Conservation (phyloP, 2,329 filamentous ascomycete species). For the Colletotrichum gigasporum region DNA sequence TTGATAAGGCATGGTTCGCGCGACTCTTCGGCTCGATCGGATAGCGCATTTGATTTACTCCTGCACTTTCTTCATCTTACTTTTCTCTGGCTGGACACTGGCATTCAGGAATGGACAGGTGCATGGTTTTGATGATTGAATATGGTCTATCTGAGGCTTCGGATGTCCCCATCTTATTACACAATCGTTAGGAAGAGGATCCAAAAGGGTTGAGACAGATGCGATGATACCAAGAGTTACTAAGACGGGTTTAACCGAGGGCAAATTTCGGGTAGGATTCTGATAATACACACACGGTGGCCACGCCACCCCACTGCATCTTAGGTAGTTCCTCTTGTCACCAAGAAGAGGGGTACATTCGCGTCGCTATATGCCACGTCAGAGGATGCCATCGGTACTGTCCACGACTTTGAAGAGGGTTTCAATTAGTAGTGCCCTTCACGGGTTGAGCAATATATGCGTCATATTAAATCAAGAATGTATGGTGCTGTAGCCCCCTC, state of each 20-base stretch:
- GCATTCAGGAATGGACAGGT: background rate
- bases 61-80: background rate
- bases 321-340: no score
- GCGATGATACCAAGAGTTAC: background rate
- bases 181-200: background rate
- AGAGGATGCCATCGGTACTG: no score
- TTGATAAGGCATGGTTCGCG: background rate
- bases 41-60: background rate
- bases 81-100: background rate
- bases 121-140: background rate
- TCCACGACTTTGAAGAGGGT: no score
- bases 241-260: background rate
- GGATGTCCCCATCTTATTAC: background rate
- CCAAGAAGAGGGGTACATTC: no score
- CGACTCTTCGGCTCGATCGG: background rate
- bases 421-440: background rate
- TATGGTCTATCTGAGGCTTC: background rate
- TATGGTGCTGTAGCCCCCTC: conserved; percentile 6
- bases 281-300: background rate
- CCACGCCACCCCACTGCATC: no score
- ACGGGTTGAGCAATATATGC: background rate
- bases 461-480: conserved; percentile 1
- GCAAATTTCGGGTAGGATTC: background rate
- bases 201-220: background rate
- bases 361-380: no score